A percentile compares a stretch with the other conserved stretches of the same genome.
These are phyloP conservation scores for Lactuca saligna DNA, from an alignment of 129 eudicot species.

Conservation along the genomic window DNA sequence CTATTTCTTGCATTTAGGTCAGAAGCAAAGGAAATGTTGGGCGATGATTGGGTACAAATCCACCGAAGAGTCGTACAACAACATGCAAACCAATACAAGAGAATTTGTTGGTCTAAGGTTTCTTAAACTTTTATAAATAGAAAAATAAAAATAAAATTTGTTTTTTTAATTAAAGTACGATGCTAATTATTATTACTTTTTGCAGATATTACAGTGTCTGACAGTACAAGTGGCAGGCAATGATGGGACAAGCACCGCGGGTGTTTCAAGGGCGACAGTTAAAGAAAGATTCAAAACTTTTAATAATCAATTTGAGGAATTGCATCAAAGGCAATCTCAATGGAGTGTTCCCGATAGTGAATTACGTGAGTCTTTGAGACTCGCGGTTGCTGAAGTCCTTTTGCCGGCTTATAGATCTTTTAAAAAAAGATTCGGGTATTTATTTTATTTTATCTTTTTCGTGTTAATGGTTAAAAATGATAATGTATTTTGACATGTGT, in stretches of 20 bases:
- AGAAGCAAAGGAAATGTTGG: constrained; percentile 84
- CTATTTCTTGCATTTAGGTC: constrained; percentile 46
- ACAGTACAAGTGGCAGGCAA: constrained; percentile 48
- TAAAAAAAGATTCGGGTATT: constrained; percentile 73
- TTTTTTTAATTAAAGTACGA: background rate
- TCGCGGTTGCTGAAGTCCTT: constrained; percentile 97
- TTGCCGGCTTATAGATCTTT: constrained; percentile 89
- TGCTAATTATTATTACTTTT: constrained; percentile 16
- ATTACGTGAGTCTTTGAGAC: constrained; percentile 84
- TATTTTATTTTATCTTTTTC: too few relatives aligned
- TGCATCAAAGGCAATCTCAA: constrained; percentile 91
- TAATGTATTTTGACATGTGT: too few relatives aligned
- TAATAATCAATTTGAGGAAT: constrained; percentile 73
- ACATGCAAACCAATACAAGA: constrained; percentile 91
- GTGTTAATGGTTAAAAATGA: too few relatives aligned
- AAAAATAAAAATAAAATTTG: background rate
- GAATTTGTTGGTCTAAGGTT: constrained; percentile 96
- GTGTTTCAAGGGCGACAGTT: constrained; percentile 63
- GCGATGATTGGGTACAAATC: constrained; percentile 96
- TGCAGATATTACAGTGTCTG: constrained; percentile 78
- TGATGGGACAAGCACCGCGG: constrained; percentile 38
- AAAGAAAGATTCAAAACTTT: constrained; percentile 82
- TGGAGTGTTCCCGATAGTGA: constrained; percentile 97
- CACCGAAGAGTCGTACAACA: constrained; percentile 93
- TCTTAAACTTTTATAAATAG: background rate